Base-by-base conservation (phyloP, 495 filamentous ascomycete genomes). In the Bombardia bombarda region DNA sequence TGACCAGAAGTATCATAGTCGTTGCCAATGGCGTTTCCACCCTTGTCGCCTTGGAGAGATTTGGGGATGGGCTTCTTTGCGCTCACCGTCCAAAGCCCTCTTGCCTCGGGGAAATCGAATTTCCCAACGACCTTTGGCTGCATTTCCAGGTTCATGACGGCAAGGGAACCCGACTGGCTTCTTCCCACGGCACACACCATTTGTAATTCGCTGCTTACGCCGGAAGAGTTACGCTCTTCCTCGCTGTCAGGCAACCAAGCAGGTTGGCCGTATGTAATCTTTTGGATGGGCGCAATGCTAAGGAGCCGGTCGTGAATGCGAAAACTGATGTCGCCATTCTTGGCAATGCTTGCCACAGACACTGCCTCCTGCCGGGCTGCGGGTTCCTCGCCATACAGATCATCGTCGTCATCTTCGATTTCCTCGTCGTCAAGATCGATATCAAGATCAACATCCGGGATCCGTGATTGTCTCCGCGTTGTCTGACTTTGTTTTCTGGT, bases 281-380 rank as follows among this genome's bases (percentile, higher is more conserved):
- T 82, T 41, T 75, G 77, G 42, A 95, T 77, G 13, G 90, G 86
- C 0, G 80, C 92, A 40, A 90, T 73, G 56, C 80, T 94, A 14
- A 76, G 53, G 18, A 97, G 68, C 17, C 63, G 66, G 62, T 97
- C 93, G 50, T 90, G 79, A 21, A 92, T 60, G 38, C 75, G 73
- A 50, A 97, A 90, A 26, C 65, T 66, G 45, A 90, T 84, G 38
- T 81, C 79, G 14, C 77, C 80, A 17, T 70, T 59, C 53, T 69
- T 73, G 20, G 49, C 55, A 22, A 43, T 44, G 45, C 55, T 31
- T 25, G 55, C 49, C 34, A 54, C 55, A 6, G 55, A 40, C 5
- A 47, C 38, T 2, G 59, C 49, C 2, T 56, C 58, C 14, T 61
- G 56, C 2, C 51, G 46, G 7, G 52, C 46, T 2, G 52, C 24